Evolutionary conservation across 1,284 basidiomycete genomes (phyloP).

Genomic region (Fomitiporia mediterranea): DNA sequence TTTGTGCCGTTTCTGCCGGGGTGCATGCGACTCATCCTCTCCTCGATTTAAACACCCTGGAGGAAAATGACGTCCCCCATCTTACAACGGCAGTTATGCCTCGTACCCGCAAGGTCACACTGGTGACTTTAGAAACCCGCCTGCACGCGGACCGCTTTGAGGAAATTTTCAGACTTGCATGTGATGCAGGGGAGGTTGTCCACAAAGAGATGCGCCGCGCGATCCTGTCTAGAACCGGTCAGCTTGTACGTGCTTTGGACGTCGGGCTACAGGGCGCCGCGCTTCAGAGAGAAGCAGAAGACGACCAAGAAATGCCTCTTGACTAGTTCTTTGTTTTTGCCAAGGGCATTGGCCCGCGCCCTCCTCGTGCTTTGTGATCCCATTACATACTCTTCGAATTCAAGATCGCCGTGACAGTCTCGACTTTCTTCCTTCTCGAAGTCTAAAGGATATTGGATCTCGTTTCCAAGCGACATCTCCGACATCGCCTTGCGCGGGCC

Average conservation of each 20-base stretch:
- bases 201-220: conserved; percentile 82
- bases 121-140: conserved; percentile 93
- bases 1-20: conserved; percentile 81
- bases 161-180: conserved; percentile 78
- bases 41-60: conserved; percentile 81
- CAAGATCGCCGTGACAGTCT: background rate
- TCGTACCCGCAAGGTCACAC: conserved; percentile 73
- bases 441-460: background rate
- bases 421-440: background rate
- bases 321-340: conserved; percentile 9
- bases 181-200: conserved; percentile 74
- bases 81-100: conserved; percentile 89
- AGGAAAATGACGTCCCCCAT: conserved; percentile 88
- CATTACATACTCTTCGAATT: background rate
- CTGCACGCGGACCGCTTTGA: conserved; percentile 90
- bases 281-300: conserved; percentile 12
- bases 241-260: conserved; percentile 49
- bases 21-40: conserved; percentile 75
- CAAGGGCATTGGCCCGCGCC: background rate
- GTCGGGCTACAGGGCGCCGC: conserved; percentile 11
- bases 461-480: conserved; percentile 19
- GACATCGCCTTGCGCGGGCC: conserved; percentile 8
- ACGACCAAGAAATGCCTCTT: conserved; percentile 18
- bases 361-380: background rate
- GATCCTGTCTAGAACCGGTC: conserved; percentile 60